phyloP scores from a whole-genome alignment of 139 green algal species.

The Chlorella sp. region DNA sequence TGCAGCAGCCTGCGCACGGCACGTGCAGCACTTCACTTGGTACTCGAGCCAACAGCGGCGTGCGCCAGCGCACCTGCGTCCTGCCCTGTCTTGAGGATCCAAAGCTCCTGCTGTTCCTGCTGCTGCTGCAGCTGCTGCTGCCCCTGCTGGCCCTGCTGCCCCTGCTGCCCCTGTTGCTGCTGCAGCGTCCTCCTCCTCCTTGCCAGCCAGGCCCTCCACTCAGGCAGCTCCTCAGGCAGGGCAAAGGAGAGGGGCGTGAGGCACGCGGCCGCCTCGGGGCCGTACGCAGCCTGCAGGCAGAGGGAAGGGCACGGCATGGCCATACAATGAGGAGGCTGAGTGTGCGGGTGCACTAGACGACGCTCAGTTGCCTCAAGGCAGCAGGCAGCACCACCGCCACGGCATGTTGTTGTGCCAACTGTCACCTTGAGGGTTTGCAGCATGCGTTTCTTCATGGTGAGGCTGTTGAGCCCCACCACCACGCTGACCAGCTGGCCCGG shows the following conservation, averaged over 20 bases:
- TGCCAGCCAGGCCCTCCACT: slow-evolving; percentile 33
- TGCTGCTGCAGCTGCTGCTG: slow-evolving; percentile 8
- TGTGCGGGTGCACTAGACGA: no score
- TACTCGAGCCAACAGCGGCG: no score
- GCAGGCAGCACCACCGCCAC: no score
- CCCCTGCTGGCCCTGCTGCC: slow-evolving; percentile 7
- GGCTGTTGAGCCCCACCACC: slow-evolving; percentile 43
- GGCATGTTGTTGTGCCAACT: no score
- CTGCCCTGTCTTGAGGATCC: slow-evolving; percentile 53
- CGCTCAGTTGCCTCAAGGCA: slow-evolving; percentile 13
- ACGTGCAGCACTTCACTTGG: no score
- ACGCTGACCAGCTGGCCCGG: slow-evolving; percentile 43
- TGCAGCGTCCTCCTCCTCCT: neutral
- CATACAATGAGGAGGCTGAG: no score
- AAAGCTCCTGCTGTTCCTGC: slow-evolving; percentile 13
- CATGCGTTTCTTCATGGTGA: slow-evolving; percentile 60
- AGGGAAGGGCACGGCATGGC: no score
- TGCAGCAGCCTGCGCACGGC: no score
- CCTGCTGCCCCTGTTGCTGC: neutral
- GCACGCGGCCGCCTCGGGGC: neutral
- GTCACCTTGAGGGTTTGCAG: slow-evolving; percentile 35
- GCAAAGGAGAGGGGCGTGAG: slow-evolving; percentile 24
- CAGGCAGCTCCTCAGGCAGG: slow-evolving; percentile 39
- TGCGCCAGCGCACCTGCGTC: slow-evolving; percentile 25
- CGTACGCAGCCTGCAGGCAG: slow-evolving; percentile 18